Conservation (phyloP, 202 grass and related monocot genomes). For the Eragrostis tef region DNA sequence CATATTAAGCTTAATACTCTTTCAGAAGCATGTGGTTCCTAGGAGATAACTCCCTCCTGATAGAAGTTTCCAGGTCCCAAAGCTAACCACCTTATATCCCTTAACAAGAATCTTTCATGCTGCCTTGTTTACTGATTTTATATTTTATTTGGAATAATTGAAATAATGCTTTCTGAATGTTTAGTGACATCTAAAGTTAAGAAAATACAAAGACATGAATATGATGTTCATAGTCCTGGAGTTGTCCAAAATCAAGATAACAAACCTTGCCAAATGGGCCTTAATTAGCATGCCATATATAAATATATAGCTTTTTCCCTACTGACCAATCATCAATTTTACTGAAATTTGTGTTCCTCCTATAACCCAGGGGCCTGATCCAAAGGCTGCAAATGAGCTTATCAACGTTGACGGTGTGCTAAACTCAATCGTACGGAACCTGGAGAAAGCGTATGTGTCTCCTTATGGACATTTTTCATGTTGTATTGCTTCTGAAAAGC, state of each 20-base stretch:
- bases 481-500: neutral
- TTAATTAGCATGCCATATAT: neutral
- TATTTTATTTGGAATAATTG: neutral
- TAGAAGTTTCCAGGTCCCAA: neutral
- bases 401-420: constrained; percentile 70
- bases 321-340: constrained; percentile 17
- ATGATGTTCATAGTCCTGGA: neutral
- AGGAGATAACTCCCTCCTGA: neutral
- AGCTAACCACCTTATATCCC: neutral
- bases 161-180: neutral
- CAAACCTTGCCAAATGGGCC: neutral
- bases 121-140: neutral
- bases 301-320: neutral
- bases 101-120: neutral
- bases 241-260: neutral
- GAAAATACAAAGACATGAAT: neutral
- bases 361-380: constrained; percentile 74
- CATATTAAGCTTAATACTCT: constrained; percentile 10
- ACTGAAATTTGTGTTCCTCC: constrained; percentile 39
- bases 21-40: neutral
- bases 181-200: neutral
- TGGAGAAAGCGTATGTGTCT: constrained; percentile 78
- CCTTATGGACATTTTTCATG: constrained; percentile 37
- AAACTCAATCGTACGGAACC: constrained; percentile 59
- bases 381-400: constrained; percentile 76